phyloP scores from a whole-genome alignment of 2,329 filamentous ascomycete species.

The Sporothrix globosa region DNA sequence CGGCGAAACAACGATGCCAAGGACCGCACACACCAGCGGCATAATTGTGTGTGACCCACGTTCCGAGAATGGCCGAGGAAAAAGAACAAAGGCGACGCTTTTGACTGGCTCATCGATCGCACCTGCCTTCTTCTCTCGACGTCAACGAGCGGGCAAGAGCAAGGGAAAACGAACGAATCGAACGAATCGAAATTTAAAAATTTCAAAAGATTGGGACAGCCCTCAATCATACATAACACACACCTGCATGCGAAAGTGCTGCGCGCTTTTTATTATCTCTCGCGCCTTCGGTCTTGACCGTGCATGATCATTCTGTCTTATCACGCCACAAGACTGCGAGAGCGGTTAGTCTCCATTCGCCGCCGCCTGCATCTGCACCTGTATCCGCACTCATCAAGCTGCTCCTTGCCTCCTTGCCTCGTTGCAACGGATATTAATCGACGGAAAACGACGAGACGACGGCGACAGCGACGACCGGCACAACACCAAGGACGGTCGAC shows the following conservation, averaged over 20 bases:
- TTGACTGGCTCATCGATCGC: neutral
- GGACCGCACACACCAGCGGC: neutral
- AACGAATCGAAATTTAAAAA: neutral
- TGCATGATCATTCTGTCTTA: slow-evolving; percentile 19
- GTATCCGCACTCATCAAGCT: neutral
- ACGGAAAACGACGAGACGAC: neutral
- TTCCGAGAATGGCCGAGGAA: slow-evolving; percentile 30
- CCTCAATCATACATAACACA: slow-evolving; percentile 3
- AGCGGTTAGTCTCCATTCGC: neutral
- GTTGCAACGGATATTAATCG: neutral
- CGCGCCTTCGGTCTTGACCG: slow-evolving; percentile 9
- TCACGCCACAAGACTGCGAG: neutral
- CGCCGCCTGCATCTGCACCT: neutral
- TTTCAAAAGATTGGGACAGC: neutral
- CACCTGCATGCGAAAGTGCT: neutral
- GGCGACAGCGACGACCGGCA: neutral
- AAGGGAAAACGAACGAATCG: neutral
- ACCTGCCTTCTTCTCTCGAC: neutral
- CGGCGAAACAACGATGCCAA: neutral
- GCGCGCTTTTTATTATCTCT: slow-evolving; percentile 3
- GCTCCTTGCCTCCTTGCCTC: neutral
- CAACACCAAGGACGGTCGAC: neutral
- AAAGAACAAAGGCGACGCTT: slow-evolving; percentile 4
- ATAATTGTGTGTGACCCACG: slow-evolving; percentile 7
- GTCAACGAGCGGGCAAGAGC: slow-evolving; percentile 1